Evolutionary conservation across 352 stramenopile genomes (phyloP), one percentile per base, ranked within the genome.

Genomic region (Phytopythium delawarense): DNA sequence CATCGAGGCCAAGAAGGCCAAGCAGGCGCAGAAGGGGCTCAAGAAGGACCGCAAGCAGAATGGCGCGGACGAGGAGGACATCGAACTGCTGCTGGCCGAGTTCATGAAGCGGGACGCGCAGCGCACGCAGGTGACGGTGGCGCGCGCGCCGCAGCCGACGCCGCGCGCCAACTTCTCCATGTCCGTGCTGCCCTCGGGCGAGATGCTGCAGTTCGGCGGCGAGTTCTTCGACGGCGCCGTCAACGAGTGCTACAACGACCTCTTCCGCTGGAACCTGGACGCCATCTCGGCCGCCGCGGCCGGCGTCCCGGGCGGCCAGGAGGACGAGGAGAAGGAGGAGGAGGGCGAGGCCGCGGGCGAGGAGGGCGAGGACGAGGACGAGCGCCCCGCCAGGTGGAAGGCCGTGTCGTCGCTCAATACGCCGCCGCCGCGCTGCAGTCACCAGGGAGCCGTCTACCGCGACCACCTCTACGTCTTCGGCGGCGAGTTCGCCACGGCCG

Each of bases 151-250:
- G 28, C 86, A 93, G 63, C 86, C 86, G 23, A 76, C 75, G 23
- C 84, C 84, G 32, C 76, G 86, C 52, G 80, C 84, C 56, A 93
- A 95, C 57, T 95, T 95, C 53, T 87, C 81, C 32, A 75, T 95
- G 53, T 89, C 81, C 21, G 76, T 80, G 46, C 75, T 95, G 32
- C 70, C 75, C 1, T 87, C 62, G 8, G 87, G 88, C 52, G 86
- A 95, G 54, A 86, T 98, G 70, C 66, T 97, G 57, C 74, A 98
- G 46, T 99, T 99, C 73, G 97, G 97, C 40, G 97, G 97, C 52
- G 97, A 99, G 78, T 99, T 97, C 75, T 99, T 96, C 72, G 92
- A 99, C 72, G 97, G 97, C 45, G 88, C 98, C 61, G 85, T 97
- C 71, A 99, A 98, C 62, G 80, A 92, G 35, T 97, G 97, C 65